Conservation (phyloP, 2,329 filamentous ascomycete genomes). For the Incumbomyces delicatus region DNA sequence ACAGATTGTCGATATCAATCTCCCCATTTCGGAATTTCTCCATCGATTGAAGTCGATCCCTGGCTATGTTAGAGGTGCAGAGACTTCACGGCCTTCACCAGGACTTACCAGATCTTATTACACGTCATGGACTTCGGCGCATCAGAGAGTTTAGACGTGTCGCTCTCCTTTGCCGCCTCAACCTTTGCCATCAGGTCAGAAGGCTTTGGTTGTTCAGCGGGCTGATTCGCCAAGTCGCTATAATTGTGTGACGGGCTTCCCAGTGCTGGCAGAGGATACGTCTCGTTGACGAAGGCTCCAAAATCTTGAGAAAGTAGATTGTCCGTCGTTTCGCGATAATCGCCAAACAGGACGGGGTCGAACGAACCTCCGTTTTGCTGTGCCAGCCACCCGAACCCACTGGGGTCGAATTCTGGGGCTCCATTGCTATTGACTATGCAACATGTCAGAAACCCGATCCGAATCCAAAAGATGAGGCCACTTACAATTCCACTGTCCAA, state of each 20-base stretch:
- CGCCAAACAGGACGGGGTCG: constrained; percentile 82
- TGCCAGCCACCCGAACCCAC: constrained; percentile 50
- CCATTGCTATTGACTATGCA: constrained; percentile 13
- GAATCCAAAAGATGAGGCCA: background rate
- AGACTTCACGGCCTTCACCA: background rate
- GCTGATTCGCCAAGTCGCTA: constrained; percentile 25
- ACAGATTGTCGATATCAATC: constrained; percentile 87
- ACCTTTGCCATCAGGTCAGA: constrained; percentile 68
- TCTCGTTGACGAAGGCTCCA: constrained; percentile 64
- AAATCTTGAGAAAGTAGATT: constrained; percentile 65
- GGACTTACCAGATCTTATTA: constrained; percentile 80
- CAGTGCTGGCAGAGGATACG: constrained; percentile 68
- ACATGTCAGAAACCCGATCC: background rate
- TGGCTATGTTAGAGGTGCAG: constrained; percentile 29
- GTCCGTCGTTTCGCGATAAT: constrained; percentile 83
- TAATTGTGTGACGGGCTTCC: constrained; percentile 65
- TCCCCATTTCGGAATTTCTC: constrained; percentile 82
- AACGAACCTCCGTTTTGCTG: constrained; percentile 79
- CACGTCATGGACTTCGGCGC: constrained; percentile 63
- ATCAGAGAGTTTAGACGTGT: constrained; percentile 58
- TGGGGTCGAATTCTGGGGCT: constrained; percentile 20
- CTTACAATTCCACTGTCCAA: constrained; percentile 6
- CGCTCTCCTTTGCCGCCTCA: constrained; percentile 61
- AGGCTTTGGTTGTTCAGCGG: constrained; percentile 36
- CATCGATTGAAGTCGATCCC: constrained; percentile 83